A percentile compares a stretch with the other conserved stretches of the same genome.
Conservation (phyloP, 2,329 filamentous ascomycete genomes). For the Mycosphaerella sp. region DNA sequence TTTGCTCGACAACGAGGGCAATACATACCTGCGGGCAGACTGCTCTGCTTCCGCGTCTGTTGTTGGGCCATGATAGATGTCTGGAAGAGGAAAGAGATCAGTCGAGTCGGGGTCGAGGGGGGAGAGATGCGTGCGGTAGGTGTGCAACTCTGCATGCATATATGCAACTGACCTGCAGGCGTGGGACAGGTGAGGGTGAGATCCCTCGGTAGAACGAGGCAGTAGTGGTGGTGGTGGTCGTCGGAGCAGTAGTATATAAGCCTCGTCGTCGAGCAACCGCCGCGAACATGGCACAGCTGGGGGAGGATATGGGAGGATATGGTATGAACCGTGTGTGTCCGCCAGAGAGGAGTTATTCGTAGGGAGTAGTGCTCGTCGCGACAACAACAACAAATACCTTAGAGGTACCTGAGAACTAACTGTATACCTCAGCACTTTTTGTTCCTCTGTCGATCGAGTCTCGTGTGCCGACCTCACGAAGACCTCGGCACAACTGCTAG, state of each 20-base stretch:
- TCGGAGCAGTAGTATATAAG: slow-evolving; percentile 19
- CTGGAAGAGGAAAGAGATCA: slow-evolving; percentile 5
- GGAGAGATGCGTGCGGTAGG: no score
- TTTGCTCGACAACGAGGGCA: background rate
- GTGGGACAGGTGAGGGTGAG: slow-evolving; percentile 17
- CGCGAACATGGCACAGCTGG: slow-evolving; percentile 24
- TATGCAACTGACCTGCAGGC: slow-evolving; percentile 9
- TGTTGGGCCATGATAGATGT: slow-evolving; percentile 30
- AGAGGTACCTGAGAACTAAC: no score
- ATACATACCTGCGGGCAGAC: slow-evolving; percentile 42
- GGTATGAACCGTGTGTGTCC: no score
- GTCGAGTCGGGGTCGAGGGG: no score
- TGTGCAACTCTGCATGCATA: slow-evolving; percentile 2
- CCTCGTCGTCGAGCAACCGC: slow-evolving; percentile 23
- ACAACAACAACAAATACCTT: no score
- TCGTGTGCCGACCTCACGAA: no score
- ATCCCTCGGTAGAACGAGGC: slow-evolving; percentile 17
- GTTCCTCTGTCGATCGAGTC: no score
- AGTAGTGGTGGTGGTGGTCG: slow-evolving; percentile 1
- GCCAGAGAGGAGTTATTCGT: no score
- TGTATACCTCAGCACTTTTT: no score
- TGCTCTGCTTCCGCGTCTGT: slow-evolving; percentile 40
- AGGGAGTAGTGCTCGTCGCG: no score
- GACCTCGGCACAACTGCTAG: no score
- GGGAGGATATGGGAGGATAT: background rate